Percentiles rank a stretch among this genome's conserved stretches.
phyloP scores from a whole-genome alignment of 176 grass and related monocot genomes.

The Bolboschoenus planiculmis region DNA sequence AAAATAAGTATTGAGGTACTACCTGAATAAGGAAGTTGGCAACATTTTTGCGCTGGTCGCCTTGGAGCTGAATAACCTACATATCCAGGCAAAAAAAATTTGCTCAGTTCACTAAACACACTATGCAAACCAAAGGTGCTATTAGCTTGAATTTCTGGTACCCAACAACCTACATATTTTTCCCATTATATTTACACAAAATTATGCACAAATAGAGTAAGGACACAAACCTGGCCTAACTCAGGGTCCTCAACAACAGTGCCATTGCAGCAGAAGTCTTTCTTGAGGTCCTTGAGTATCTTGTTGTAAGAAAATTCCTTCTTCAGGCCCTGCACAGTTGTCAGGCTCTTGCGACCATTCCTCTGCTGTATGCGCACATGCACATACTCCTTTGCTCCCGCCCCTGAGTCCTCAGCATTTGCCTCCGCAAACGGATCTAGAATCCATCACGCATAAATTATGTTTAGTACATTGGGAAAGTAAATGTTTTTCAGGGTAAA shows the following conservation, averaged over 20 bases:
- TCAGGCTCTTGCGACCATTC: conserved; percentile 45
- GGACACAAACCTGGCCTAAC: conserved; percentile 28
- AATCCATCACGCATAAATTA: not conserved
- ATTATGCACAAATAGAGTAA: not conserved
- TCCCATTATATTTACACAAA: too few relatives aligned
- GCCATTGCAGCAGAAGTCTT: conserved; percentile 50
- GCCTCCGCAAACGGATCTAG: conserved; percentile 60
- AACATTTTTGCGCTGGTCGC: conserved; percentile 48
- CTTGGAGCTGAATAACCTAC: conserved; percentile 50
- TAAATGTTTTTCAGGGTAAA: not conserved
- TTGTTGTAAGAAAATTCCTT: conserved; percentile 33
- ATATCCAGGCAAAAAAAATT: not conserved
- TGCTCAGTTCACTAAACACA: not conserved
- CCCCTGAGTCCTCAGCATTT: conserved; percentile 26
- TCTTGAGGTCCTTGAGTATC: conserved; percentile 53
- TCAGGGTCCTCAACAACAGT: conserved; percentile 45
- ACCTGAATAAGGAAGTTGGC: conserved; percentile 40
- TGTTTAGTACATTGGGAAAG: not conserved
- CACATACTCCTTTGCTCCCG: conserved; percentile 29
- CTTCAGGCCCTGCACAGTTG: conserved; percentile 48
- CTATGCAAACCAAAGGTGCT: not conserved
- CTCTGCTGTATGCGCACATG: conserved; percentile 56
- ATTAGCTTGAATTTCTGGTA: not conserved
- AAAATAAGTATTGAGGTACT: not conserved
- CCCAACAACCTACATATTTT: not conserved